These are phyloP conservation scores for Artemisia tridentata DNA, from an alignment of 129 eudicot species.

Conservation along the genomic window DNA sequence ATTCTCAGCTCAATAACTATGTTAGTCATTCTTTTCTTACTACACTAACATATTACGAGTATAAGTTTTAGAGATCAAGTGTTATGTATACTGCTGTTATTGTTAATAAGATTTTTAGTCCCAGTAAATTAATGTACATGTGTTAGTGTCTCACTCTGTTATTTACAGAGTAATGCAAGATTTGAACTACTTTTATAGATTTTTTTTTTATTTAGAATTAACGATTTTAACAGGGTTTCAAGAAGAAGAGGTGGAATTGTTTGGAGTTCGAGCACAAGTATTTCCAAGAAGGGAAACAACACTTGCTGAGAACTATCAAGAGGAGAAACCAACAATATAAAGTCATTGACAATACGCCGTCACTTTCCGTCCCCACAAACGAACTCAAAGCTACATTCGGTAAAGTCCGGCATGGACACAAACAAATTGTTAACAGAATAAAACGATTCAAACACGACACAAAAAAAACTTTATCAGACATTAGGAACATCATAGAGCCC, in stretches of 20 bases:
- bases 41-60: too few species aligned
- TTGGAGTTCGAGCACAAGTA: constrained; percentile 22
- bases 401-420: neutral
- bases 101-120: neutral
- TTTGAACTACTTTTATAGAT: too few species aligned
- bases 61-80: too few species aligned
- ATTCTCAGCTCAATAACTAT: constrained; percentile 24
- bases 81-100: neutral
- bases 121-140: too few species aligned
- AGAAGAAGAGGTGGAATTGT: constrained; percentile 7
- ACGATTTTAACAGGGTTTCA: constrained; percentile 16
- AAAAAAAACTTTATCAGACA: neutral
- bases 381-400: constrained; percentile 2
- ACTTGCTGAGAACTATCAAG: constrained; percentile 10
- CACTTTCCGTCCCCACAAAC: neutral
- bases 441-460: constrained; percentile 1
- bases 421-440: constrained; percentile 5
- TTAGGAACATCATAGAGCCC: neutral
- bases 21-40: constrained; percentile 3
- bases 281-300: constrained; percentile 12
- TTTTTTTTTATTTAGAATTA: neutral
- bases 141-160: too few species aligned
- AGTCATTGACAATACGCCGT: neutral
- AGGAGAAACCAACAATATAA: constrained; percentile 6
- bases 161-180: too few species aligned